Base-by-base conservation (phyloP, 2,329 filamentous ascomycete genomes). In the Aspergillus oerlinghausenensis region DNA sequence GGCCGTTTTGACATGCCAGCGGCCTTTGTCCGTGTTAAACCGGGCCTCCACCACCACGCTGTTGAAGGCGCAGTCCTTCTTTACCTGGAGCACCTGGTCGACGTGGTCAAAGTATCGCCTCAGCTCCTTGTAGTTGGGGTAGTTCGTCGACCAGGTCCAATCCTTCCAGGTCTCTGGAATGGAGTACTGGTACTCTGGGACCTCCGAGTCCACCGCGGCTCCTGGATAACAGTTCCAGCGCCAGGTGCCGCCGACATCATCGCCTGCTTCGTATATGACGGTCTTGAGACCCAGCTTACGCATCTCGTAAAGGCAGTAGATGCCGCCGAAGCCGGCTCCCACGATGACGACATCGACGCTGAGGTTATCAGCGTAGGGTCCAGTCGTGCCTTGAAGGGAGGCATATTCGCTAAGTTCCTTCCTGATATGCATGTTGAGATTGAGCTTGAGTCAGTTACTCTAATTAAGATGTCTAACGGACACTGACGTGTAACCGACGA, bases 141-240 rank as follows among this genome's bases (percentile, higher is more conserved):
- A 73, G 43, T 69, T 67, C 11, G 58, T 61, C 4, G 67, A 67
- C 73, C 78, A 83, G 19, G 68, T 73, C 73, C 76, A 84, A 48
- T 74, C 71, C 25, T 75, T 69, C 65, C 71, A 80, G 3, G 78
- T 68, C 32, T 78, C 75, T 0, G 81, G 81, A 65, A 78, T 79
- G 1, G 76, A 80, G 54, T 80, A 79, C 60, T 84, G 76, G 57
- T 85, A 85, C 53, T 78, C 73, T 0, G 81, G 80, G 2, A 81
- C 74, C 53, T 82, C 77, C 0, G 77, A 81, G 68, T 86, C 84
- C 2, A 84, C 81, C 0, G 75, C 69, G 1, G 81, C 78, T 0
- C 82, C 82, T 0, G 81, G 82, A 60, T 84, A 85, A 61, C 77
- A 76, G 66, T 84, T 84, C 79, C 77, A 84, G 47, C 77, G 70